Evolutionary conservation across 2,329 filamentous ascomycete genomes (phyloP).

Genomic region (Albifimbria verrucaria): DNA sequence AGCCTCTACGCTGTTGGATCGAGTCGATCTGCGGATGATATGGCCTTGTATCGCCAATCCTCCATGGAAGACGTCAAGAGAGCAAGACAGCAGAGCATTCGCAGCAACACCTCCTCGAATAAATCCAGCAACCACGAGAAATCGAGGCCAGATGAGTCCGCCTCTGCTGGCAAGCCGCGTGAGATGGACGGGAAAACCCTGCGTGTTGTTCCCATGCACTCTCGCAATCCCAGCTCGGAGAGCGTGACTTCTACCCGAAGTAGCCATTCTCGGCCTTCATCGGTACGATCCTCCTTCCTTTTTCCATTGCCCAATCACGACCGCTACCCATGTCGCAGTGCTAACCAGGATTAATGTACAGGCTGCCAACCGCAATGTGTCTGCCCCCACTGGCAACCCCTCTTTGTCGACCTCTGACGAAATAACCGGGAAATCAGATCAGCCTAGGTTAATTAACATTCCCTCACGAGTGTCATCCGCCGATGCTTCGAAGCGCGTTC

Average conservation of each 20-base stretch:
- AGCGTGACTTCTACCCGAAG: constrained; percentile 59
- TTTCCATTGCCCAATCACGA: constrained; percentile 43
- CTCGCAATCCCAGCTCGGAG: constrained; percentile 59
- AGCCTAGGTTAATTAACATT: constrained; percentile 53
- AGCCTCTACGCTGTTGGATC: constrained; percentile 45
- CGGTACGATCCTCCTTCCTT: constrained; percentile 51
- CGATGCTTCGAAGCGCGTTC: constrained; percentile 63
- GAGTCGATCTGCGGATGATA: constrained; percentile 64
- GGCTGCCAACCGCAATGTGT: constrained; percentile 58
- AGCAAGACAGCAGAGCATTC: constrained; percentile 80
- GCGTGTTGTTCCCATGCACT: constrained; percentile 31
- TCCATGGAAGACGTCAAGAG: constrained; percentile 68
- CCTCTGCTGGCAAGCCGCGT: constrained; percentile 2
- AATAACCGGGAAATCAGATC: constrained; percentile 47
- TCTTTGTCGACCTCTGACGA: constrained; percentile 47
- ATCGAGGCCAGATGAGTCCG: not conserved
- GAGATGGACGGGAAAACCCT: constrained; percentile 40
- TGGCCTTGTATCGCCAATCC: constrained; percentile 55
- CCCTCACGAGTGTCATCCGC: constrained; percentile 61
- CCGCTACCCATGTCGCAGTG: constrained; percentile 27
- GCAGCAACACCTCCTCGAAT: constrained; percentile 47
- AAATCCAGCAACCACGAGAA: constrained; percentile 17
- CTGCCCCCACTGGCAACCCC: constrained; percentile 51
- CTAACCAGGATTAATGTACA: constrained; percentile 48
- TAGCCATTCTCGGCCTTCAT: constrained; percentile 58